Percentiles rank a stretch among this genome's conserved stretches.
Evolutionary conservation across 805 yeast genomes (phyloP).

Genomic region (Candida dendrica): DNA sequence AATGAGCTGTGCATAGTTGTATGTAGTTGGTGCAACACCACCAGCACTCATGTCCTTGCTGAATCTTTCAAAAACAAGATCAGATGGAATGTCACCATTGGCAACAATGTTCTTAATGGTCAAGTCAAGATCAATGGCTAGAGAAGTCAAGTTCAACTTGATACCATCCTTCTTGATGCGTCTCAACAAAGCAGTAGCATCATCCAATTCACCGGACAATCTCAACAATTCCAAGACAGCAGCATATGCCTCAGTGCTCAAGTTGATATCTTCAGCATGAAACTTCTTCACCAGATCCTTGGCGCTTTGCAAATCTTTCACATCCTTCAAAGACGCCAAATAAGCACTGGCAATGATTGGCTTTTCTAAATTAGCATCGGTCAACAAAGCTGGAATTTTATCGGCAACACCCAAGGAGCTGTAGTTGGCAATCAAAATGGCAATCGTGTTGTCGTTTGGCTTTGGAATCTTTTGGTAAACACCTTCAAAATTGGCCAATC

Average conservation of each 20-base stretch:
- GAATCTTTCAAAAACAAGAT: constrained; percentile 29
- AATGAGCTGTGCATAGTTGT: constrained; percentile 45
- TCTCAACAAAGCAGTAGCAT: constrained; percentile 42
- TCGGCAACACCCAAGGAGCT: constrained; percentile 35
- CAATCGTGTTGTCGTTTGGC: constrained; percentile 43
- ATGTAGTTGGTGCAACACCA: constrained; percentile 33
- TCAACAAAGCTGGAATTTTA: constrained; percentile 33
- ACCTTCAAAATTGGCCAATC: constrained; percentile 30
- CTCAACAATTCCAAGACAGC: constrained; percentile 39
- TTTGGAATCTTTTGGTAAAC: constrained; percentile 25
- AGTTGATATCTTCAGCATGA: constrained; percentile 26
- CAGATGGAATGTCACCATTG: constrained; percentile 36
- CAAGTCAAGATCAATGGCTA: constrained; percentile 50
- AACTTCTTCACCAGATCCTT: constrained; percentile 3
- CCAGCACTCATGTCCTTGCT: constrained; percentile 33
- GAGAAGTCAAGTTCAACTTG: constrained; percentile 55
- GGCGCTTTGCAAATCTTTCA: constrained; percentile 7
- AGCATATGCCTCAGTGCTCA: constrained; percentile 42
- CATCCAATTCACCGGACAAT: constrained; percentile 29
- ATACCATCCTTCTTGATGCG: constrained; percentile 35
- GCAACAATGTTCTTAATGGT: constrained; percentile 38
- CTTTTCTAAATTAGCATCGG: constrained; percentile 25
- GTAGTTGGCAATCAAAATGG: constrained; percentile 40
- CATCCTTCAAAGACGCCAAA: constrained; percentile 12
- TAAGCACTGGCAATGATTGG: constrained; percentile 18